phyloP scores from a whole-genome alignment of 768 basidiomycete genomes.

The Suillus tomentosus region DNA sequence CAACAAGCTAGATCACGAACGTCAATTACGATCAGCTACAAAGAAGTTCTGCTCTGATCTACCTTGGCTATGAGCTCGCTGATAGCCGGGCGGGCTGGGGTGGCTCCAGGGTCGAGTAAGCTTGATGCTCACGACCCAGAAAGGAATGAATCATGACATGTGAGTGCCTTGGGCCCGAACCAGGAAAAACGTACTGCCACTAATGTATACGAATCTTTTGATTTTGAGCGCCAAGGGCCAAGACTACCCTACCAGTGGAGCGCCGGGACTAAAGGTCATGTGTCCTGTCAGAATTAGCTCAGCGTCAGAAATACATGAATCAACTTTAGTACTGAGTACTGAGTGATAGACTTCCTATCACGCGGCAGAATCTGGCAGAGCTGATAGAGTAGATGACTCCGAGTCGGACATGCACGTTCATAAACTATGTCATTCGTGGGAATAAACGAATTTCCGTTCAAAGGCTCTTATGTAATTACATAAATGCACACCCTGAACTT shows the following conservation, averaged over 20 bases:
- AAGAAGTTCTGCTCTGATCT: neutral
- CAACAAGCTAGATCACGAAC: neutral
- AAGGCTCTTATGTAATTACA: neutral
- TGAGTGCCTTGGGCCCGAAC: neutral
- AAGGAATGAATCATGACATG: neutral
- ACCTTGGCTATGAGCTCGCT: neutral
- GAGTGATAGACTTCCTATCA: neutral
- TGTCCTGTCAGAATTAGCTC: neutral
- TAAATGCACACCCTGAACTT: neutral
- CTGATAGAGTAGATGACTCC: neutral
- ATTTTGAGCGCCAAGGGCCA: neutral
- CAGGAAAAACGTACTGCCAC: constrained; percentile 3
- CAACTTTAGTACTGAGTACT: neutral
- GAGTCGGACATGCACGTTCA: neutral
- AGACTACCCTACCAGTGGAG: neutral
- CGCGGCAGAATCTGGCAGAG: neutral
- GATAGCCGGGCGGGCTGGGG: neutral
- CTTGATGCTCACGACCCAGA: neutral
- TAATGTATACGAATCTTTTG: neutral
- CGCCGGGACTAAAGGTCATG: neutral
- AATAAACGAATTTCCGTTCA: neutral
- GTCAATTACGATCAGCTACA: neutral
- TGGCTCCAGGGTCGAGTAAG: neutral
- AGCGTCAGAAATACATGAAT: neutral
- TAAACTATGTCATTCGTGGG: neutral